These are phyloP conservation scores for Aleurites moluccanus DNA, from an alignment of 441 rosid genomes.

Conservation along the genomic window DNA sequence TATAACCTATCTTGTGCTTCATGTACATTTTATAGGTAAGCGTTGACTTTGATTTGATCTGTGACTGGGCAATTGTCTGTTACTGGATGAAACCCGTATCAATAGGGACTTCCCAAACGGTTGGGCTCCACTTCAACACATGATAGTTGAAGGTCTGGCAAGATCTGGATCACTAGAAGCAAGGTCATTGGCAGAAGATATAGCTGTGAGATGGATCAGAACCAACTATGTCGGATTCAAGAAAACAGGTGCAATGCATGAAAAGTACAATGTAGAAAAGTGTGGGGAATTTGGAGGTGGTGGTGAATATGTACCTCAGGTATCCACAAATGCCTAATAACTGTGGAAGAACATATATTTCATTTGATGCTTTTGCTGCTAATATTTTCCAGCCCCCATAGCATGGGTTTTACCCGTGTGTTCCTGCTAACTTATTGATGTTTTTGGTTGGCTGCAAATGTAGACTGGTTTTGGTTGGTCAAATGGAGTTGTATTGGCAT, in stretches of 20 bases:
- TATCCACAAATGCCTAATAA: constrained; percentile 19
- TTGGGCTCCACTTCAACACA: constrained; percentile 92
- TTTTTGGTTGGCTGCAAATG: constrained; percentile 19
- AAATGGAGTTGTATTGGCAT: constrained; percentile 79
- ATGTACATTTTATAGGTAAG: not conserved
- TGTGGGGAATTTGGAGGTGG: constrained; percentile 82
- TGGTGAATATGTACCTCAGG: constrained; percentile 81
- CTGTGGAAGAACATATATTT: no score
- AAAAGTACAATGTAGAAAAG: constrained; percentile 64
- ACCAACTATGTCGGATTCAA: constrained; percentile 60
- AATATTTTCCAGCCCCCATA: not conserved
- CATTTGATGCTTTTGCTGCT: not conserved
- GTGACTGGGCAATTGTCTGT: not conserved
- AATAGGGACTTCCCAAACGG: constrained; percentile 93
- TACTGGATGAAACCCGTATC: constrained; percentile 1
- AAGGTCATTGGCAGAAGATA: constrained; percentile 63
- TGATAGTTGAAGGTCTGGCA: constrained; percentile 81
- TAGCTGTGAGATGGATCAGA: constrained; percentile 75
- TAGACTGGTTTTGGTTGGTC: constrained; percentile 99
- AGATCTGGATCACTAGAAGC: constrained; percentile 57
- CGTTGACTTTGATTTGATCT: no score
- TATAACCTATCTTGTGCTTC: not conserved
- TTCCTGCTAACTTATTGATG: not conserved
- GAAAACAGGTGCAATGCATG: constrained; percentile 70
- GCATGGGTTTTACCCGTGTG: not conserved